Conservation (phyloP, 2,329 filamentous ascomycete genomes). For the Alternaria burnsii region DNA sequence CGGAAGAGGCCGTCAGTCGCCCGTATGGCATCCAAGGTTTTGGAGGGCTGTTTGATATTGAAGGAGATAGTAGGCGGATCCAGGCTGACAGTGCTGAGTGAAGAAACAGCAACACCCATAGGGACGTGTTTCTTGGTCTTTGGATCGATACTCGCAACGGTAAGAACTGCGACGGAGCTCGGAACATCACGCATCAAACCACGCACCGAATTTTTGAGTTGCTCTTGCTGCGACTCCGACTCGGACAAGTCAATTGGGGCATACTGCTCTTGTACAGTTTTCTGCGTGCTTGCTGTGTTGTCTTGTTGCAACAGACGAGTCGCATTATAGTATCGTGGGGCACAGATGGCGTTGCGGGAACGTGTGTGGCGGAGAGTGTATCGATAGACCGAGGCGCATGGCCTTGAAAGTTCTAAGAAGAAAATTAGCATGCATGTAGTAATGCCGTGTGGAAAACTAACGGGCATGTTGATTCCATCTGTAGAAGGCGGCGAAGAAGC, state of each 20-base stretch:
- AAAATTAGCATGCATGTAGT: background rate
- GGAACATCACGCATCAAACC: constrained; percentile 63
- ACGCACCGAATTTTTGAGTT: constrained; percentile 29
- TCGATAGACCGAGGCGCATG: constrained; percentile 10
- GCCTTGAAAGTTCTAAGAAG: constrained; percentile 18
- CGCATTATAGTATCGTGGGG: constrained; percentile 19
- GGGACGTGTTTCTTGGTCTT: constrained; percentile 25
- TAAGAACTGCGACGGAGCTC: constrained; percentile 66
- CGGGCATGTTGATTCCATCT: constrained; percentile 49
- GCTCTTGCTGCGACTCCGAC: constrained; percentile 6
- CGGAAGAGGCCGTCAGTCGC: constrained; percentile 53
- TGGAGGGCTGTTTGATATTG: constrained; percentile 66
- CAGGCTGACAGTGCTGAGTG: constrained; percentile 67
- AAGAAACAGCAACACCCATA: constrained; percentile 65
- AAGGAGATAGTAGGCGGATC: constrained; percentile 68
- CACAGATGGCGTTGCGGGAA: constrained; percentile 1
- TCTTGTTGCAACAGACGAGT: constrained; percentile 19
- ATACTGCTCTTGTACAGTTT: constrained; percentile 4
- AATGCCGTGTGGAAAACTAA: constrained; percentile 12
- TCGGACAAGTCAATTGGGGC: constrained; percentile 2
- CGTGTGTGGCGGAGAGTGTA: background rate
- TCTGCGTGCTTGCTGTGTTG: constrained; percentile 3
- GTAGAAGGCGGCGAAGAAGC: constrained; percentile 58
- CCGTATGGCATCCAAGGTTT: constrained; percentile 64
- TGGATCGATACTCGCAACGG: constrained; percentile 40